A percentile compares a stretch with the other conserved stretches of the same genome.
These are phyloP conservation scores for Panicum miliaceum DNA, from an alignment of 176 grass and related monocot genomes.

Conservation along the genomic window DNA sequence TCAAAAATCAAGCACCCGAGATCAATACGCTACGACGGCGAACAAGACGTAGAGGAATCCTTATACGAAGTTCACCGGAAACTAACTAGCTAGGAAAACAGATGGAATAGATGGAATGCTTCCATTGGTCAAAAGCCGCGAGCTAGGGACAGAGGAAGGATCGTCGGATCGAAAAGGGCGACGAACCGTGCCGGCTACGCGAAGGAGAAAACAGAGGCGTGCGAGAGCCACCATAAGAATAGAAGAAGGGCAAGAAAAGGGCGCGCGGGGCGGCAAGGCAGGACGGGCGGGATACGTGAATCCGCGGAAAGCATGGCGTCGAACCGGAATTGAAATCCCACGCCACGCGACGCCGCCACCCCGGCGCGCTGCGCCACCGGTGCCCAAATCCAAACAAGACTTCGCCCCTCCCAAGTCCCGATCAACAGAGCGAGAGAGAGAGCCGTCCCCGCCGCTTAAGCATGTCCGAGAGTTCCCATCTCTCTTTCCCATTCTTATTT, in stretches of 20 bases:
- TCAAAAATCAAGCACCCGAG: neutral
- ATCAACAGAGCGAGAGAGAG: neutral
- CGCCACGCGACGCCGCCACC: neutral
- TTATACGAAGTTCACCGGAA: neutral
- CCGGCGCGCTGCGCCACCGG: conserved; percentile 12
- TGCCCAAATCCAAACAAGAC: conserved; percentile 27
- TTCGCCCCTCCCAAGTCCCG: neutral
- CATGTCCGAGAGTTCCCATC: no score
- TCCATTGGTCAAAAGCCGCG: conserved; percentile 30
- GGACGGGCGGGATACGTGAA: conserved; percentile 5
- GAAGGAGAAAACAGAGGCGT: conserved; percentile 36
- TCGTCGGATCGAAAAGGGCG: neutral
- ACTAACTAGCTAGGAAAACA: neutral
- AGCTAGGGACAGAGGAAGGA: neutral
- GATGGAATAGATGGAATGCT: neutral
- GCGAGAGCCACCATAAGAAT: neutral
- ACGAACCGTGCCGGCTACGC: conserved; percentile 39
- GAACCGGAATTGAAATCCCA: conserved; percentile 1
- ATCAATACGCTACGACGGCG: neutral
- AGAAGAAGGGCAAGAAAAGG: neutral
- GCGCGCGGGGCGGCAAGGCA: neutral
- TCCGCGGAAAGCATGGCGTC: conserved; percentile 26
- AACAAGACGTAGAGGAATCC: neutral
- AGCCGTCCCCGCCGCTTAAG: conserved; percentile 12
- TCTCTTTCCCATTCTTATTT: no score